Evolutionary conservation across 495 filamentous ascomycete genomes (phyloP).

Genomic region (Elaphomyces granulatus): DNA sequence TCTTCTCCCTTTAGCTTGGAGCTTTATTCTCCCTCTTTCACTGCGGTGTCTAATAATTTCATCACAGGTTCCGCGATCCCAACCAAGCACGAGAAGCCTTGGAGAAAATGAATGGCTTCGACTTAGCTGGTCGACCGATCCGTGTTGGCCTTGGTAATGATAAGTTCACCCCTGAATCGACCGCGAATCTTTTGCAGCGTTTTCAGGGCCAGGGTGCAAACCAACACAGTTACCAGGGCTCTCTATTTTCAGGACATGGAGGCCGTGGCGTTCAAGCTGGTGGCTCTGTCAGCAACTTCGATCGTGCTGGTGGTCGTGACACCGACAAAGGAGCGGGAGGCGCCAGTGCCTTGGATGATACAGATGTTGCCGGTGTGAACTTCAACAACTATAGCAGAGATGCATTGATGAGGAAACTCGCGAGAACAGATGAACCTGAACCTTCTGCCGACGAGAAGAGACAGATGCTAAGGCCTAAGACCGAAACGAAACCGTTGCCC

Average conservation of each 20-base stretch:
- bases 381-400: slow-evolving; percentile 99
- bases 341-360: slow-evolving; percentile 94
- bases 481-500: slow-evolving; percentile 66
- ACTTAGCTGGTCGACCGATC: slow-evolving; percentile 93
- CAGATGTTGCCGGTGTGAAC: slow-evolving; percentile 94
- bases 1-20: background rate
- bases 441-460: slow-evolving; percentile 48
- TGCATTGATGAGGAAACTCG: slow-evolving; percentile 94
- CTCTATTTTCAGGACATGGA: slow-evolving; percentile 81
- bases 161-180: slow-evolving; percentile 99
- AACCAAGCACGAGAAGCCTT: slow-evolving; percentile 83
- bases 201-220: slow-evolving; percentile 62
- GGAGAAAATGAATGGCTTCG: slow-evolving; percentile 99
- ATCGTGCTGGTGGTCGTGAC: slow-evolving; percentile 83
- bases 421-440: slow-evolving; percentile 79
- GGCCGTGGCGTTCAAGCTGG: slow-evolving; percentile 79
- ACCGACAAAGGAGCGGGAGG: slow-evolving; percentile 77
- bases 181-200: slow-evolving; percentile 76
- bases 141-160: slow-evolving; percentile 99
- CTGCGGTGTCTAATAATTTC: too few species aligned
- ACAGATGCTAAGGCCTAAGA: slow-evolving; percentile 62
- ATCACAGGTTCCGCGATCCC: slow-evolving; percentile 76
- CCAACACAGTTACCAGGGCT: slow-evolving; percentile 76
- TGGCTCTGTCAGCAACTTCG: slow-evolving; percentile 61
- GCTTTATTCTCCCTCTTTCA: slow-evolving; percentile 20